Base-by-base conservation (phyloP, 352 stramenopile species). In the Phytophthora kernoviae region DNA sequence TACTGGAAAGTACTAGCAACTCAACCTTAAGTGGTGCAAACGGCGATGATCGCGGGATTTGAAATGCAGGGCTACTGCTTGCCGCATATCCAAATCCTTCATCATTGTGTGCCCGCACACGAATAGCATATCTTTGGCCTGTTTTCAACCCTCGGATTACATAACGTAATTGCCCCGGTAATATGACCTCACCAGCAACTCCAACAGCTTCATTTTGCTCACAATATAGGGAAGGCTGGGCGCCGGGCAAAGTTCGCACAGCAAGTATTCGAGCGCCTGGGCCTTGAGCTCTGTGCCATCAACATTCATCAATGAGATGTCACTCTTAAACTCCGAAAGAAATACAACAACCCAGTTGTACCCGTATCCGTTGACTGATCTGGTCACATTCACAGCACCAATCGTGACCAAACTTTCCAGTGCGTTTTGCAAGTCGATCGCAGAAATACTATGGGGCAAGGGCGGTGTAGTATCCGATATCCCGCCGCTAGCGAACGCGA, bases 311-410 rank as follows among this genome's bases (percentile, higher is more conserved):
- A 97, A 56, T 10, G 77, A 81, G 8, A 97, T 66, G 11, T 96
- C 79, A 42, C 73, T 77, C 24, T 81, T 90, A 18, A 96, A 65
- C 12, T 97, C 89, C 11, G 74, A 90, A 10, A 97, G 17, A 69
- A 99, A 99, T 9, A 87, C 98, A 24, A 99, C 79, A 34, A 97
- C 64, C 89, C 96, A 99, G 57, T 98, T 98, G 75, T 91, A 97
- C 0, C 96, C 96, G 68, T 97, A 98, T 27, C 96, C 97, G 58
- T 99, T 99, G 2, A 33, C 4, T 11, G 80, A 88, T 3, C 91
- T 73, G 2, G 72, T 85, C 2, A 99, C 94, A 27, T 87, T 75
- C 2, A 99, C 95, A 43, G 89, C 71, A 10, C 88, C 82, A 53
- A 99, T 80, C 0, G 90, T 95, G 39, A 88, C 66, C 2, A 99